Evolutionary conservation across 768 basidiomycete genomes (phyloP), one percentile per base, ranked within the genome.

Genomic region (Nevesoporus exiguus): DNA sequence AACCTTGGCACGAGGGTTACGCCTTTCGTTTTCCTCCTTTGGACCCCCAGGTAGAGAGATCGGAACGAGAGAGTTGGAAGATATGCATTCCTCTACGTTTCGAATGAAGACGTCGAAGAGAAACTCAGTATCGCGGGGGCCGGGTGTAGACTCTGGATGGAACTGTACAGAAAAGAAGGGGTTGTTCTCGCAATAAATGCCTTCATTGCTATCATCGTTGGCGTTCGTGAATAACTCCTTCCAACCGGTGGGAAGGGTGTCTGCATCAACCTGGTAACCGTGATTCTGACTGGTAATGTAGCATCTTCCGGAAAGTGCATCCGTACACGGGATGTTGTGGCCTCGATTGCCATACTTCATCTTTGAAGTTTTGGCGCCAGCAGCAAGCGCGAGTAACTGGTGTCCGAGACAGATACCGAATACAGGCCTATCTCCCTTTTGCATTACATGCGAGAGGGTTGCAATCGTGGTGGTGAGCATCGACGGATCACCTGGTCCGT

Each of bases 331-430:
- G 67, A 99, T 93, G 72, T 99, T 99, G 70, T 98, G 94, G 5
- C 97, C 97, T 59, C 97, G 92, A 67, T 99, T 99, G 36, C 97
- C 97, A 70, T 98, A 98, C 77, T 98, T 98, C 94, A 99, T 98
- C 74, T 99, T 99, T 34, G 91, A 92, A 6, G 97, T 98, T 57
- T 79, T 82, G 6, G 93, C 96, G 31, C 97, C 97, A 2, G 91
- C 88, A 29, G 97, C 97, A 56, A 98, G 82, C 7, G 95, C 94
- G 63, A 99, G 82, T 31, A 99, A 80, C 75, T 99, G 97, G 71
- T 99, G 96, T 34, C 97, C 97, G 34, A 99, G 84, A 75, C 97
- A 98, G 66, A 99, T 99, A 68, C 97, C 97, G 65, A 98, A 99
- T 62, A 99, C 90, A 30, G 97, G 97, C 44, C 77, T 80, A 59